These are phyloP conservation scores for Neckera pumila DNA, from an alignment of 225 moss, liverwort and hornwort genomes.

Conservation along the genomic window DNA sequence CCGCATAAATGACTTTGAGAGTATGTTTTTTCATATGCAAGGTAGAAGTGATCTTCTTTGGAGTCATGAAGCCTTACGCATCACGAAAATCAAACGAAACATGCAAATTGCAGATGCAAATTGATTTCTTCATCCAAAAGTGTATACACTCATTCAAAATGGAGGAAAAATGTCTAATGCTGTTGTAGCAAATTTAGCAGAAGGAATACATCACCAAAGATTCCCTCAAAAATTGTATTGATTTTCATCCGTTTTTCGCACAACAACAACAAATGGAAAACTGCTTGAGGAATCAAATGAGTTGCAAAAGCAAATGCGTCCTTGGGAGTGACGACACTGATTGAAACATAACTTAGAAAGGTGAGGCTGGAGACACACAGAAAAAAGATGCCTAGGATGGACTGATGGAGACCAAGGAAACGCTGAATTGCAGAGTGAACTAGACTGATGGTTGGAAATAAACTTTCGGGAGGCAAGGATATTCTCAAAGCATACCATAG, in stretches of 20 bases:
- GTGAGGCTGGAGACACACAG: not conserved
- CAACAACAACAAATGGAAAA: too few relatives aligned
- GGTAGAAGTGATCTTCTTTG: not conserved
- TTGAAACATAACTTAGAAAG: too few relatives aligned
- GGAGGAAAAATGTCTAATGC: not conserved
- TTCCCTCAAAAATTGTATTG: too few relatives aligned
- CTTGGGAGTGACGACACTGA: not conserved
- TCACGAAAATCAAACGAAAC: fast-evolving
- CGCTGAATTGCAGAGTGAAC: not conserved
- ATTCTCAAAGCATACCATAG: not conserved
- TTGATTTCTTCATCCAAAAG: not conserved
- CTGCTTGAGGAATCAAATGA: not conserved
- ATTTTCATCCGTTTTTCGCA: not conserved
- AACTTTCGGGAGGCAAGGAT: not conserved
- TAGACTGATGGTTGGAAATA: not conserved
- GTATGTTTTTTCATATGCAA: not conserved
- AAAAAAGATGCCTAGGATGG: not conserved
- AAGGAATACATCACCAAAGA: not conserved
- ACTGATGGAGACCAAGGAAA: not conserved
- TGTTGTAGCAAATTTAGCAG: not conserved
- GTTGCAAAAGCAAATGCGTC: not conserved
- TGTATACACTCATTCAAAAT: too few relatives aligned
- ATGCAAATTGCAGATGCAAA: not conserved
- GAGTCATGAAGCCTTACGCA: not conserved
- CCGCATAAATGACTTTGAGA: fast-evolving